These are phyloP conservation scores for Puccinia triticina DNA, from an alignment of 1,284 basidiomycete species.

Conservation along the genomic window DNA sequence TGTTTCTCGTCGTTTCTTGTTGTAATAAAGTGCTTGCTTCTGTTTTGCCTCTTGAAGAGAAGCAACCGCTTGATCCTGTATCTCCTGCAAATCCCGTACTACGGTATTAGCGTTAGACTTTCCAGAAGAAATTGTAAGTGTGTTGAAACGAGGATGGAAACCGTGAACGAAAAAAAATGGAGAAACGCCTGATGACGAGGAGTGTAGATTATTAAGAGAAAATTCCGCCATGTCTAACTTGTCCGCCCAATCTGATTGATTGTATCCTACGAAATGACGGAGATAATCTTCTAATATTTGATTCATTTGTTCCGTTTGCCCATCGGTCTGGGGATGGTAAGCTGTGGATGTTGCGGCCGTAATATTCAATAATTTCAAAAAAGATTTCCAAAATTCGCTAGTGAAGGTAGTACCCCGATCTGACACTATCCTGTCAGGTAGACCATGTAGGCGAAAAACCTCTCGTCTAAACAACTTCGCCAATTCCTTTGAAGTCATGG, in stretches of 20 bases:
- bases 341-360: neutral
- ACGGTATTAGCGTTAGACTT: neutral
- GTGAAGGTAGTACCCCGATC: slow-evolving; percentile 13
- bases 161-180: slow-evolving; percentile 18
- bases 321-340: slow-evolving; percentile 32
- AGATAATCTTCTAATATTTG: too few species aligned
- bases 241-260: too few species aligned
- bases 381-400: neutral
- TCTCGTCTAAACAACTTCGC: neutral
- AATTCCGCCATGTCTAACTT: too few species aligned
- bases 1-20: too few species aligned
- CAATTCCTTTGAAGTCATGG: neutral
- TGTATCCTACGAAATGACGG: too few species aligned
- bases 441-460: slow-evolving; percentile 29
- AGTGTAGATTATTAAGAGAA: slow-evolving; percentile 18
- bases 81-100: neutral
- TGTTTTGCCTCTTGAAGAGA: neutral
- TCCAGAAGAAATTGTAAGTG: neutral
- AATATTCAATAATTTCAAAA: neutral
- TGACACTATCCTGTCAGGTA: slow-evolving; percentile 16
- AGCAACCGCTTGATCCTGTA: neutral
- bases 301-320: too few species aligned
- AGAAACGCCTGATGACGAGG: neutral
- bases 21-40: slow-evolving; percentile 2
- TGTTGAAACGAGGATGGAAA: too few species aligned